A percentile compares a stretch with the other conserved stretches of the same genome.
Evolutionary conservation across 108 stramenopile genomes (phyloP).

Genomic region (Skeletonema potamos): DNA sequence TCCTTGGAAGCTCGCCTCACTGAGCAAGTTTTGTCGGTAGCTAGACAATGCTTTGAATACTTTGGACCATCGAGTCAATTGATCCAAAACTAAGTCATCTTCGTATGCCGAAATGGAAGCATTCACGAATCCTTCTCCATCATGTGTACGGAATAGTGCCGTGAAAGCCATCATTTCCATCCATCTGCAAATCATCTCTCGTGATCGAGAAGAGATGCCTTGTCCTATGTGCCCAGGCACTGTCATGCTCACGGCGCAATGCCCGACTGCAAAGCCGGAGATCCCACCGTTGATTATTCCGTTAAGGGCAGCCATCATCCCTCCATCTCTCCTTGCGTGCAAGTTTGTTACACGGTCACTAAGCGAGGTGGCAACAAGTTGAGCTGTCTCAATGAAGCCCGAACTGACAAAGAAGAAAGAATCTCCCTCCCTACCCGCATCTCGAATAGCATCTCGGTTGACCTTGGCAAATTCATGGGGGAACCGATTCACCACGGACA

Average conservation of each 20-base stretch:
- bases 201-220: conserved; percentile 17
- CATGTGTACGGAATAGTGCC: conserved; percentile 51
- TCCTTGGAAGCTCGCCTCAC: conserved; percentile 45
- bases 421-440: conserved; percentile 49
- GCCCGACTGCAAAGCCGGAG: conserved; percentile 47
- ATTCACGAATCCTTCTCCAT: conserved; percentile 16
- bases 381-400: conserved; percentile 38
- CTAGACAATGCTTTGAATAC: conserved; percentile 45
- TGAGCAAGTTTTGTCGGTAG: conserved; percentile 43
- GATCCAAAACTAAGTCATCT: conserved; percentile 23
- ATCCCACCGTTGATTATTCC: conserved; percentile 51
- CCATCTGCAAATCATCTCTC: conserved; percentile 56
- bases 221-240: conserved; percentile 7
- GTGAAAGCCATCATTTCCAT: conserved; percentile 58
- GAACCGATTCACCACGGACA: conserved; percentile 38
- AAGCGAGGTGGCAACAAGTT: conserved; percentile 37
- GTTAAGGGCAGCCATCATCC: conserved; percentile 33
- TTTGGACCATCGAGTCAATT: conserved; percentile 37
- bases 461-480: conserved; percentile 51
- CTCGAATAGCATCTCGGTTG: conserved; percentile 44
- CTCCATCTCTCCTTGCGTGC: conserved; percentile 23
- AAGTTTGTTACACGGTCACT: conserved; percentile 41
- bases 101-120: conserved; percentile 29
- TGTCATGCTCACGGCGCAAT: conserved; percentile 47
- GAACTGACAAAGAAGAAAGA: conserved; percentile 44